Conservation (phyloP, 1,139 yeast genomes). For the Dujonia santamariae region DNA sequence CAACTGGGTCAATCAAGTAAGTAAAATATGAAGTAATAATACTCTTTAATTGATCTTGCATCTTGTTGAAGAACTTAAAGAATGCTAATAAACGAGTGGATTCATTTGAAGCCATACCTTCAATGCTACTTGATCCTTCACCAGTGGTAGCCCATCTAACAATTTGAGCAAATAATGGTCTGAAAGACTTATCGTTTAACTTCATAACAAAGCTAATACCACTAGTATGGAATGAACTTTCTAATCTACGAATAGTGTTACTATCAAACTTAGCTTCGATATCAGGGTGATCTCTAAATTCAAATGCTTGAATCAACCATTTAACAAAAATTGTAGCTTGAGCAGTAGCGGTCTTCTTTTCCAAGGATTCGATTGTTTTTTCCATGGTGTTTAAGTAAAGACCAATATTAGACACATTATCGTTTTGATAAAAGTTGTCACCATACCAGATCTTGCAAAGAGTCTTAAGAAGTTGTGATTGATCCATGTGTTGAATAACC, state of each 20-base stretch:
- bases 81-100: constrained; percentile 62
- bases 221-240: constrained; percentile 68
- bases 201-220: constrained; percentile 82
- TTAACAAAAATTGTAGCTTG: constrained; percentile 71
- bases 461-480: constrained; percentile 57
- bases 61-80: constrained; percentile 80
- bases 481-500: constrained; percentile 67
- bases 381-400: constrained; percentile 67
- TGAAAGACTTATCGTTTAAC: constrained; percentile 87
- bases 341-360: constrained; percentile 69
- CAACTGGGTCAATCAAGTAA: constrained; percentile 74
- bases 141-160: constrained; percentile 94
- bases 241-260: constrained; percentile 79
- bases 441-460: constrained; percentile 60
- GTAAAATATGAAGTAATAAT: constrained; percentile 88
- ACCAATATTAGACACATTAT: constrained; percentile 60
- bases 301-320: constrained; percentile 71
- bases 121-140: constrained; percentile 52
- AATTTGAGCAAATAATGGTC: constrained; percentile 84
- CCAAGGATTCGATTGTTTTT: constrained; percentile 59
- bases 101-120: constrained; percentile 7
- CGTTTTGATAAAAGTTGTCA: constrained; percentile 29
- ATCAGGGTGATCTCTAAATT: constrained; percentile 55
- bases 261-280: constrained; percentile 47
- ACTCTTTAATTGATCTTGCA: constrained; percentile 80